These are phyloP conservation scores for Venturia asperata DNA, from an alignment of 2,329 filamentous ascomycete species.

Conservation along the genomic window DNA sequence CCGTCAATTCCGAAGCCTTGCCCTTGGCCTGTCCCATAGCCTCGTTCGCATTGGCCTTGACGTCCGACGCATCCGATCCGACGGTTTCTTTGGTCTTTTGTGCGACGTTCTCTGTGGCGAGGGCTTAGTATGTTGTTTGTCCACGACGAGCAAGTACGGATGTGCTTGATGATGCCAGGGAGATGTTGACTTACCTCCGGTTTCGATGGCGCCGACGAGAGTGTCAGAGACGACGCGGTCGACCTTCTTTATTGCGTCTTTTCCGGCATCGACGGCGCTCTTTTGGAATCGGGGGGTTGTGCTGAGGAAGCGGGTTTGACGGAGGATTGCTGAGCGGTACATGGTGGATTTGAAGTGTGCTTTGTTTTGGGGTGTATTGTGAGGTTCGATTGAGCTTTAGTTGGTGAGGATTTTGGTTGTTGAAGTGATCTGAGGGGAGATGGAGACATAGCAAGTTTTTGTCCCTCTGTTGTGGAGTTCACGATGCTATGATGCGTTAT, in stretches of 20 bases:
- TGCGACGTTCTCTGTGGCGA: slow-evolving; percentile 6
- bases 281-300: slow-evolving; percentile 45
- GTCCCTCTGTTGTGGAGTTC: not conserved
- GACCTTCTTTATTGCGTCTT: slow-evolving; percentile 52
- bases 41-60: slow-evolving; percentile 34
- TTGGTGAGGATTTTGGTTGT: not conserved
- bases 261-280: slow-evolving; percentile 47
- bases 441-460: not conserved
- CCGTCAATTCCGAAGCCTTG: slow-evolving; percentile 35
- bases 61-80: slow-evolving; percentile 27
- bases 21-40: slow-evolving; percentile 40
- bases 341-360: slow-evolving; percentile 30
- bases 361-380: slow-evolving; percentile 8
- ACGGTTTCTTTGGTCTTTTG: slow-evolving; percentile 13
- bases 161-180: slow-evolving; percentile 13
- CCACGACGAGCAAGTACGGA: not conserved
- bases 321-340: slow-evolving; percentile 40
- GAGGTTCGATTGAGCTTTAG: slow-evolving; percentile 9
- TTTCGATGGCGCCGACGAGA: slow-evolving; percentile 56
- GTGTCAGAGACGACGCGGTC: slow-evolving; percentile 50
- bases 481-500: slow-evolving; percentile 6
- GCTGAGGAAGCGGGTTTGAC: slow-evolving; percentile 47
- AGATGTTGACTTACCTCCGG: slow-evolving; percentile 45
- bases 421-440: not conserved
- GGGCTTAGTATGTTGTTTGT: not conserved